Evolutionary conservation across 345 rosid genomes (phyloP).

Genomic region (Citropsis articulata): DNA sequence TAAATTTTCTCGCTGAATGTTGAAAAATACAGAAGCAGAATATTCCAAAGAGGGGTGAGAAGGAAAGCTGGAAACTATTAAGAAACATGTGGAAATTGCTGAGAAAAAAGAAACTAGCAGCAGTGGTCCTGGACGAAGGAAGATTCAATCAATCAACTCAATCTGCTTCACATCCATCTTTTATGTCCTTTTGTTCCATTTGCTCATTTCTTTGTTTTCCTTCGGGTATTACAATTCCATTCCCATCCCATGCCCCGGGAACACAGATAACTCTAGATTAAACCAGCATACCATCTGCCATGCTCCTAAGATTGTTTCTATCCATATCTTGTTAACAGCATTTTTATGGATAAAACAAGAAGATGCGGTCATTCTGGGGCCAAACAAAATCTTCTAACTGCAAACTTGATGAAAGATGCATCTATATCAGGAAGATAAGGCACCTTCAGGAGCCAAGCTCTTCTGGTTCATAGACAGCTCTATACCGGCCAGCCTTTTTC

Average conservation of each 20-base stretch:
- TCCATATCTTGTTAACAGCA: background rate
- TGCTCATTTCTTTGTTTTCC: slow-evolving; percentile 2
- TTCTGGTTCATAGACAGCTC: background rate
- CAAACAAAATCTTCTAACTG: background rate
- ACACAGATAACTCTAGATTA: background rate
- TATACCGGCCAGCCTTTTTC: background rate
- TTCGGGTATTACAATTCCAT: background rate
- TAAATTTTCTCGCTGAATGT: background rate
- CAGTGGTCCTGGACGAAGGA: background rate
- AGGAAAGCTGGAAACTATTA: background rate
- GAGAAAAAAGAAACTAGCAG: background rate
- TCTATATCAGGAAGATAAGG: background rate
- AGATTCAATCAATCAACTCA: background rate
- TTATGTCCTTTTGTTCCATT: background rate
- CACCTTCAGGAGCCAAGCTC: background rate
- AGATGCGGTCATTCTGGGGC: background rate
- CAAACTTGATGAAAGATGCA: background rate
- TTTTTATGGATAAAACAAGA: no score
- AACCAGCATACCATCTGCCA: background rate
- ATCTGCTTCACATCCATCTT: background rate
- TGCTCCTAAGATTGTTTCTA: background rate
- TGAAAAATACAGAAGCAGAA: background rate
- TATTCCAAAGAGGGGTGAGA: background rate
- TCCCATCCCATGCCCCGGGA: background rate
- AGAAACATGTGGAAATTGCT: background rate